Evolutionary conservation across 1,139 yeast species (phyloP).

Genomic region (Ogataea hybrid): DNA sequence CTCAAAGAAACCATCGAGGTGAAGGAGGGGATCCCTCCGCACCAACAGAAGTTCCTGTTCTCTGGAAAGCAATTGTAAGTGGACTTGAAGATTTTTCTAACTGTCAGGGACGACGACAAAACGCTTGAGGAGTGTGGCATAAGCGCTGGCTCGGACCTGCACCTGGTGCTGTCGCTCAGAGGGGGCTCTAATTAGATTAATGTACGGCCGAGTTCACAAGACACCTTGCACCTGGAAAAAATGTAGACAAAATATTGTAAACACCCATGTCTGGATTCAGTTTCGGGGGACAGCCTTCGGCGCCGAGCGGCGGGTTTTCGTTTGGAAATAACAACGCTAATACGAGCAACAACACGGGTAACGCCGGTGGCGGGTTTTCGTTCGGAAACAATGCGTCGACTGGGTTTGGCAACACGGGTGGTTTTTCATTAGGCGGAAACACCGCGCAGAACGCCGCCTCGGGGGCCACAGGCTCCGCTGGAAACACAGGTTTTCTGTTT

Average conservation of each 20-base stretch:
- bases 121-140: conserved; percentile 68
- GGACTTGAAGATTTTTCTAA: conserved; percentile 1
- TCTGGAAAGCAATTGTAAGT: conserved; percentile 86
- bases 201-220: not conserved
- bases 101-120: conserved; percentile 61
- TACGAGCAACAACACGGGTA: not conserved
- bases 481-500: conserved; percentile 20
- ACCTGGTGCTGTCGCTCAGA: conserved; percentile 84
- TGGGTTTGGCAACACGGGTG: conserved; percentile 15
- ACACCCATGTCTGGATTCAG: conserved; percentile 15
- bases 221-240: conserved; percentile 10
- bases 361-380: conserved; percentile 12
- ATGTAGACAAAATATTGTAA: conserved; percentile 7
- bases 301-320: conserved; percentile 16
- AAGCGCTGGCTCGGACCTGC: conserved; percentile 76
- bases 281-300: conserved; percentile 15
- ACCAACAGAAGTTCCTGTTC: conserved; percentile 88
- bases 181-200: conserved; percentile 53
- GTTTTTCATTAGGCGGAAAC: conserved; percentile 20
- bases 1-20: conserved; percentile 94
- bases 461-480: conserved; percentile 20
- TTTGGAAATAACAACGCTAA: conserved; percentile 9
- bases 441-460: not conserved
- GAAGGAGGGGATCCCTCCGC: conserved; percentile 96
- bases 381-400: conserved; percentile 16